Evolutionary conservation across 768 basidiomycete species (phyloP).

Genomic region (Cytidiella melzeri): DNA sequence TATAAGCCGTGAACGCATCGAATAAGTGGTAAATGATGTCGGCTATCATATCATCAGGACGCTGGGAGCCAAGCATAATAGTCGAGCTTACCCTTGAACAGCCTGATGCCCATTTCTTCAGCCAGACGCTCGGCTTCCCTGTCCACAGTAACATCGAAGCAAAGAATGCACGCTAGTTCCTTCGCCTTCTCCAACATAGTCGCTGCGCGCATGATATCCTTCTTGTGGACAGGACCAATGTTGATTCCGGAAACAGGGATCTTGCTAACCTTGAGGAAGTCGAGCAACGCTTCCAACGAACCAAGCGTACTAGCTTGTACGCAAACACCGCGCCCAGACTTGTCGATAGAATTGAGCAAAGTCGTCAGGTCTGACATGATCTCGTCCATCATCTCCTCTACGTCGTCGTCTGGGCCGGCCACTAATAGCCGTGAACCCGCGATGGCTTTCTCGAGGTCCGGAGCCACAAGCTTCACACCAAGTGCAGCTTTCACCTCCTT

Average conservation of each 20-base stretch:
- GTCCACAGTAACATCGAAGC: slow-evolving; percentile 94
- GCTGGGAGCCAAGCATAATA: background rate
- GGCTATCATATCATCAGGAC: slow-evolving; percentile 41
- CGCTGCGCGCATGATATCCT: slow-evolving; percentile 86
- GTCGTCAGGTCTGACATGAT: slow-evolving; percentile 94
- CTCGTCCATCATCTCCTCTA: slow-evolving; percentile 90
- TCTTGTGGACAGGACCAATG: slow-evolving; percentile 95
- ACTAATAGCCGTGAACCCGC: slow-evolving; percentile 94
- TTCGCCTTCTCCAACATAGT: slow-evolving; percentile 96
- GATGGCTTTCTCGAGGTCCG: slow-evolving; percentile 96
- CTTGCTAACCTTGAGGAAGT: slow-evolving; percentile 92
- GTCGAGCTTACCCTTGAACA: slow-evolving; percentile 77
- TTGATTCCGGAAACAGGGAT: slow-evolving; percentile 97
- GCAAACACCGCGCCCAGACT: slow-evolving; percentile 93
- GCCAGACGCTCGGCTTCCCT: slow-evolving; percentile 89
- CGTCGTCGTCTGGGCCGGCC: slow-evolving; percentile 92
- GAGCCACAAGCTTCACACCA: slow-evolving; percentile 91
- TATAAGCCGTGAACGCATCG: slow-evolving; percentile 93
- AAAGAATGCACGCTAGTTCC: slow-evolving; percentile 91
- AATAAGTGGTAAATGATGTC: slow-evolving; percentile 99
- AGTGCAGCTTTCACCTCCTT: slow-evolving; percentile 96
- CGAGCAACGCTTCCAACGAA: slow-evolving; percentile 91
- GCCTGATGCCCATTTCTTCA: slow-evolving; percentile 86
- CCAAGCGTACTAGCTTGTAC: slow-evolving; percentile 97
- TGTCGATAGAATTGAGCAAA: slow-evolving; percentile 85